Conservation (phyloP, 352 stramenopile genomes). For the Globisporangium cystogenes region DNA sequence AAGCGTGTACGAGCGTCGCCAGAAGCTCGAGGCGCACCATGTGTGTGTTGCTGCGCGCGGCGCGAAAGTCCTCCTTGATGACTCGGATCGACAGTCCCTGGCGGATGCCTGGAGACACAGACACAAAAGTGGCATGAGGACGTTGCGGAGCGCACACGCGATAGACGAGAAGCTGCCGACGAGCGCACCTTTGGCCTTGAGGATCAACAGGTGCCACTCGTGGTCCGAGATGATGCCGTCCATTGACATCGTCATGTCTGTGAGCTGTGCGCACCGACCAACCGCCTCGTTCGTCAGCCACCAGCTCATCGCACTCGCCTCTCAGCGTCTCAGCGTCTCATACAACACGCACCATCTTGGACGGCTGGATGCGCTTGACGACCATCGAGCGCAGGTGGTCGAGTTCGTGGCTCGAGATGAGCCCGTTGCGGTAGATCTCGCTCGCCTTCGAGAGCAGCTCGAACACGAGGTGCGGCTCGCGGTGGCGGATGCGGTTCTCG, state of each 20-base stretch:
- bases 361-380: constrained; percentile 72
- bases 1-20: neutral
- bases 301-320: neutral
- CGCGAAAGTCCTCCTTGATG: constrained; percentile 56
- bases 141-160: too few relatives aligned
- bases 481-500: constrained; percentile 78
- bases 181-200: constrained; percentile 68
- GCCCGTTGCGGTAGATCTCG: constrained; percentile 73
- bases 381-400: constrained; percentile 74
- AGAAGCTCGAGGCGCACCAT: constrained; percentile 33
- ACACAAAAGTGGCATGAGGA: too few relatives aligned
- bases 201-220: constrained; percentile 78
- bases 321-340: neutral
- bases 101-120: constrained; percentile 43
- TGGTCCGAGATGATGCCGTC: constrained; percentile 83
- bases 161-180: too few relatives aligned
- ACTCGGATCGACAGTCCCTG: constrained; percentile 77
- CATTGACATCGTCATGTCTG: constrained; percentile 81
- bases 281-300: neutral
- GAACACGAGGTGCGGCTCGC: constrained; percentile 79
- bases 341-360: constrained; percentile 57
- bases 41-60: constrained; percentile 45
- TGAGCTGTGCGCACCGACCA: constrained; percentile 30
- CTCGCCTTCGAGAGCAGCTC: constrained; percentile 78
- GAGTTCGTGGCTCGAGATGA: constrained; percentile 79